phyloP scores from a whole-genome alignment of 768 basidiomycete species.

The Boletus subparvulus region DNA sequence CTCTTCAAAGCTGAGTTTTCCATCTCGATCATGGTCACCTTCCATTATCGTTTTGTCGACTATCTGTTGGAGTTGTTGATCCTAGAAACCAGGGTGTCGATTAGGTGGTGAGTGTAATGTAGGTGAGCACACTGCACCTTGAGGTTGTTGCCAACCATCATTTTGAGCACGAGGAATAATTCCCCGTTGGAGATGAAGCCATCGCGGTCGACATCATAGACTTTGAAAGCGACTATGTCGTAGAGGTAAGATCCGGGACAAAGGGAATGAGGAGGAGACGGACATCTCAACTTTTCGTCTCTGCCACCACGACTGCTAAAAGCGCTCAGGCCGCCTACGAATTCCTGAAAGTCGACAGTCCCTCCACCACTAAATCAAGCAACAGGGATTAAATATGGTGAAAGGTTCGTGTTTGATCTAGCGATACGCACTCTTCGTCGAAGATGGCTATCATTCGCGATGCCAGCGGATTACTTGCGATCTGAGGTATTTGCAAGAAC shows the following conservation, averaged over 20 bases:
- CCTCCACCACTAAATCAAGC: slow-evolving; percentile 77
- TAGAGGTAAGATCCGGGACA: background rate
- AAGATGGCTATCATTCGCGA: slow-evolving; percentile 99
- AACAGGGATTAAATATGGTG: background rate
- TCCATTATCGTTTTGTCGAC: slow-evolving; percentile 99
- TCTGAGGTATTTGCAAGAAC: slow-evolving; percentile 98
- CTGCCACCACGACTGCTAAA: slow-evolving; percentile 96
- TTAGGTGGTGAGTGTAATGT: background rate
- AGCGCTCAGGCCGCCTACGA: slow-evolving; percentile 95
- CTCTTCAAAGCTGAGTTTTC: slow-evolving; percentile 96
- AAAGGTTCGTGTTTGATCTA: slow-evolving; percentile 1
- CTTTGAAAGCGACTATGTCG: slow-evolving; percentile 94
- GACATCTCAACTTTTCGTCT: slow-evolving; percentile 95
- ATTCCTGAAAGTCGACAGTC: slow-evolving; percentile 99
- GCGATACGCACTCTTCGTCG: slow-evolving; percentile 86
- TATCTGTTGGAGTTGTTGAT: slow-evolving; percentile 98
- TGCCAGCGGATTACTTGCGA: slow-evolving; percentile 95
- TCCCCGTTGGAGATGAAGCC: slow-evolving; percentile 98
- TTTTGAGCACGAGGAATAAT: slow-evolving; percentile 96
- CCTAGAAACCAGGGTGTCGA: slow-evolving; percentile 44
- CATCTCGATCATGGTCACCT: slow-evolving; percentile 97
- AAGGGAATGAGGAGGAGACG: slow-evolving; percentile 31
- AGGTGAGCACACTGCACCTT: slow-evolving; percentile 55
- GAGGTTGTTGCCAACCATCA: slow-evolving; percentile 99
- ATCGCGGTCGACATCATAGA: slow-evolving; percentile 98